phyloP scores from a whole-genome alignment of 495 filamentous ascomycete genomes.

The Penicillium turbatum region DNA sequence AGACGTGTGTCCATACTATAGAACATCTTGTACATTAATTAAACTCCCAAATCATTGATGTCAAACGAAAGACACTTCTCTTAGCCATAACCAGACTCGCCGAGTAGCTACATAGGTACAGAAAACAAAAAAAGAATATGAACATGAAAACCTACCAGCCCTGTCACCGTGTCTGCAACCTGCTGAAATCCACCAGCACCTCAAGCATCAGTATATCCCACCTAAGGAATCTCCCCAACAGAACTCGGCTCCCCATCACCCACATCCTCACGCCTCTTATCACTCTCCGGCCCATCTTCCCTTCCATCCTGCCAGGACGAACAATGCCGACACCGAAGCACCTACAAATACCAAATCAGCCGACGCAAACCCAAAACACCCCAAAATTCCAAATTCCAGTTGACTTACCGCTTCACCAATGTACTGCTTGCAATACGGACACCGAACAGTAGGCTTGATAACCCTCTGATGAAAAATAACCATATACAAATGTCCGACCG shows the following conservation, averaged over 20 bases:
- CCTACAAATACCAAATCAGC: constrained; percentile 32
- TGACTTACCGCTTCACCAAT: constrained; percentile 59
- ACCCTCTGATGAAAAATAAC: constrained; percentile 58
- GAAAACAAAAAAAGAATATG: too few species aligned
- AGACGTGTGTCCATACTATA: background rate
- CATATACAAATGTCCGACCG: constrained; percentile 62
- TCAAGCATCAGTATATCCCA: background rate
- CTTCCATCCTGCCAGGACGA: constrained; percentile 76
- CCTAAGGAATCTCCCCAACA: background rate
- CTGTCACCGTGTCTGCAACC: too few species aligned
- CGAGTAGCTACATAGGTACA: background rate
- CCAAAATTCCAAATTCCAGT: background rate
- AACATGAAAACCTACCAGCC: too few species aligned
- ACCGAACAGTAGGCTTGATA: constrained; percentile 66
- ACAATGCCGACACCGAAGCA: constrained; percentile 63
- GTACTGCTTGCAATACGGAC: constrained; percentile 65
- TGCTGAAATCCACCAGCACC: too few species aligned
- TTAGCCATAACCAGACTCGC: background rate
- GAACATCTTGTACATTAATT: constrained; percentile 1
- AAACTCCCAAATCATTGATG: background rate
- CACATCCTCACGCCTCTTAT: background rate
- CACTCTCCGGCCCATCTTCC: constrained; percentile 43
- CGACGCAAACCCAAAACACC: background rate
- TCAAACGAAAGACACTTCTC: background rate
- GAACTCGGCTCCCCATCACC: background rate